phyloP scores from a whole-genome alignment of 2,329 filamentous ascomycete species.

The Claviceps capensis region DNA sequence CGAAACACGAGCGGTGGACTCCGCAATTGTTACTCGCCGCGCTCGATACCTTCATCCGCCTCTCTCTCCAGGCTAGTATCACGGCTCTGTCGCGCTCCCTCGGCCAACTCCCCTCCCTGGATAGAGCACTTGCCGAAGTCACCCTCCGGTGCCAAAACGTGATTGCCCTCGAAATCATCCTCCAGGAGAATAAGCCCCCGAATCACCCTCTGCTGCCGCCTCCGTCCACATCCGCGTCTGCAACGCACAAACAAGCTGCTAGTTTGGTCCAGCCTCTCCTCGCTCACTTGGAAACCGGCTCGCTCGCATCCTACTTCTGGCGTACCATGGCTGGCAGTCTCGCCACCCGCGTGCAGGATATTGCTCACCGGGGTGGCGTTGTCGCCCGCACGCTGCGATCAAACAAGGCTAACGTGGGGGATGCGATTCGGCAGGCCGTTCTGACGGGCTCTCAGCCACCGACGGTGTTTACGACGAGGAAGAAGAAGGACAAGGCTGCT shows the following conservation, averaged over 20 bases:
- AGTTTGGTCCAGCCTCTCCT: conserved; percentile 61
- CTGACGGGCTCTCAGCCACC: conserved; percentile 61
- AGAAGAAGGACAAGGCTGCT: conserved; percentile 32
- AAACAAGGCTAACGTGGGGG: conserved; percentile 60
- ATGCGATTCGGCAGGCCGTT: conserved; percentile 74
- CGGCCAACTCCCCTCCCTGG: conserved; percentile 65
- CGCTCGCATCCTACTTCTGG: conserved; percentile 87
- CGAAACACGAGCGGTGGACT: conserved; percentile 40
- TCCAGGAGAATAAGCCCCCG: conserved; percentile 55
- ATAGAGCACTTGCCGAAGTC: conserved; percentile 69
- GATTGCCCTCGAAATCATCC: conserved; percentile 69
- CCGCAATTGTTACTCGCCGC: conserved; percentile 63
- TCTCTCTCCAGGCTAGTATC: conserved; percentile 64
- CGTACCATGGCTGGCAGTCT: conserved; percentile 70
- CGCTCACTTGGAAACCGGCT: conserved; percentile 70
- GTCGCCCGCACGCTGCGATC: conserved; percentile 66
- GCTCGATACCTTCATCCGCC: conserved; percentile 70
- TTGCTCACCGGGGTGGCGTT: conserved; percentile 69
- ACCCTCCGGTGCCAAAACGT: conserved; percentile 80
- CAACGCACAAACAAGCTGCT: conserved; percentile 26
- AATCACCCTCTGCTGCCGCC: conserved; percentile 48
- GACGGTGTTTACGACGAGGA: conserved; percentile 30
- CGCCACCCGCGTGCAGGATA: conserved; percentile 67
- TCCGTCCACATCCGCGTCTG: conserved; percentile 2
- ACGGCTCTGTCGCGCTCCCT: conserved; percentile 63